phyloP scores from a whole-genome alignment of 257 asterid species.

The Fraxinus pennsylvanica region DNA sequence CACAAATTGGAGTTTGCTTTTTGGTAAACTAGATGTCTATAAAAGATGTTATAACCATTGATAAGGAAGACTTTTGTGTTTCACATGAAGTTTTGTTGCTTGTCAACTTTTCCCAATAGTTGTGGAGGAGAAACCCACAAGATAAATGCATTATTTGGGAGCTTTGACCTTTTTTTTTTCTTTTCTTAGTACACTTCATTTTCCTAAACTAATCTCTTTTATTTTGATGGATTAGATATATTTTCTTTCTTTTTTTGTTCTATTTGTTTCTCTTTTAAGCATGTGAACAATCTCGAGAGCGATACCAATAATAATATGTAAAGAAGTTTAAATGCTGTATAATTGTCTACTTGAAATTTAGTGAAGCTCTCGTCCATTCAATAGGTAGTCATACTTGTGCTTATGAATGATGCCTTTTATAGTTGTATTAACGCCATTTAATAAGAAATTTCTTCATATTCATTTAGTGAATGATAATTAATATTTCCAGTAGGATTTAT shows the following conservation, averaged over 20 bases:
- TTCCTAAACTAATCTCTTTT: background rate
- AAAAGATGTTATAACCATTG: background rate
- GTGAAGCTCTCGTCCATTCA: background rate
- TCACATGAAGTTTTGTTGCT: background rate
- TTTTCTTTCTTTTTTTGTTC: background rate
- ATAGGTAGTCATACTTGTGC: no score
- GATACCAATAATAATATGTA: background rate
- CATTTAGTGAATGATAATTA: no score
- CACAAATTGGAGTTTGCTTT: background rate
- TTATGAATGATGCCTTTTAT: no score
- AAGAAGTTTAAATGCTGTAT: background rate
- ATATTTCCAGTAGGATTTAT: background rate
- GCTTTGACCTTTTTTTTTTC: background rate
- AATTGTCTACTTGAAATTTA: no score
- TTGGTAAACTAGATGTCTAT: background rate
- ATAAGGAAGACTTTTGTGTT: constrained; percentile 9
- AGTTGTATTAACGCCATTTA: no score
- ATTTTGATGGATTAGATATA: background rate
- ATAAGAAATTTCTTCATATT: background rate
- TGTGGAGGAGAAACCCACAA: constrained; percentile 13
- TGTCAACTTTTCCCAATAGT: constrained; percentile 5
- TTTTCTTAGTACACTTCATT: background rate
- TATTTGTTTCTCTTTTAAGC: background rate
- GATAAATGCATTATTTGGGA: constrained; percentile 5
- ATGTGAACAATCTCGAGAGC: background rate